phyloP scores from a whole-genome alignment of 2,329 filamentous ascomycete species.

The Cordyceps fumosorosea region DNA sequence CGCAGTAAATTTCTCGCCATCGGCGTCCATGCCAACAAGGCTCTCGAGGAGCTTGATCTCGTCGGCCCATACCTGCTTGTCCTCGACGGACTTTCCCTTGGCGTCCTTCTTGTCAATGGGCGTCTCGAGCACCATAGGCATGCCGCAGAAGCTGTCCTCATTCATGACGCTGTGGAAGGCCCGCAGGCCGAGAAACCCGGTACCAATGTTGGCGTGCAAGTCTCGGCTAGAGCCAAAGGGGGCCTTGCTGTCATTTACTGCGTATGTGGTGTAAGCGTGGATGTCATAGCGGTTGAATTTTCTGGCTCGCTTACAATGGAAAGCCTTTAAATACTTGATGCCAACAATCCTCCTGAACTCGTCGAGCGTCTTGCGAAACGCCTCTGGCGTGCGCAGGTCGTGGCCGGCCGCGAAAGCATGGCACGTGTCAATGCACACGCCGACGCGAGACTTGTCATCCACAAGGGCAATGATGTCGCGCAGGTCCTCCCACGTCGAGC shows the following conservation, averaged over 20 bases:
- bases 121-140: constrained; percentile 96
- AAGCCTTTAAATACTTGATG: constrained; percentile 68
- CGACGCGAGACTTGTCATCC: constrained; percentile 75
- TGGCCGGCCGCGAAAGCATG: constrained; percentile 94
- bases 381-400: constrained; percentile 69
- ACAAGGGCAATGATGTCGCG: constrained; percentile 75
- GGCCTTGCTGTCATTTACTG: constrained; percentile 90
- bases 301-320: constrained; percentile 50
- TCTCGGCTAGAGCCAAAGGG: constrained; percentile 77
- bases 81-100: constrained; percentile 63
- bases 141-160: constrained; percentile 61
- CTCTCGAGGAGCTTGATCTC: constrained; percentile 94
- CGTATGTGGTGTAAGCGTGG: neutral
- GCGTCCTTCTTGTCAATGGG: constrained; percentile 69
- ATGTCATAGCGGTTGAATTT: neutral
- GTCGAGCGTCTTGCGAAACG: constrained; percentile 66
- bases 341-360: constrained; percentile 76
- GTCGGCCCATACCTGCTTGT: constrained; percentile 78
- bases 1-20: constrained; percentile 62
- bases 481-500: constrained; percentile 78
- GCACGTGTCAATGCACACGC: constrained; percentile 94
- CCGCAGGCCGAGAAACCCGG: constrained; percentile 82
- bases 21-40: constrained; percentile 75
- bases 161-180: constrained; percentile 93
- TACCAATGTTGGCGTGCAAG: constrained; percentile 92